phyloP scores from a whole-genome alignment of 106 monocot genomes.

The Apostasia ramifera region DNA sequence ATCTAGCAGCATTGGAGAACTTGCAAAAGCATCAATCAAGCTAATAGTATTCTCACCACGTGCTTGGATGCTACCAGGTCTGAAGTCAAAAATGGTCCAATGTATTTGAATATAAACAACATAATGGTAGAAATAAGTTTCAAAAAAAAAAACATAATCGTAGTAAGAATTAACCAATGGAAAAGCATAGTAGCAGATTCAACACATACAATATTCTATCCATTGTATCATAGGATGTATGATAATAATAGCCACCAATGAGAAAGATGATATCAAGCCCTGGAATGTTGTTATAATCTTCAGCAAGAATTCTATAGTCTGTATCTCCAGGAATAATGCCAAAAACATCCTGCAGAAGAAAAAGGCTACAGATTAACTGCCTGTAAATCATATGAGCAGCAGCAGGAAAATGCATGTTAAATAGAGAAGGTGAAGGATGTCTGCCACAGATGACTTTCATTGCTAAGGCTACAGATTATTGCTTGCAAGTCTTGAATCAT shows the following conservation, averaged over 20 bases:
- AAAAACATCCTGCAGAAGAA: slow-evolving; percentile 74
- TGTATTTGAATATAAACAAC: not conserved
- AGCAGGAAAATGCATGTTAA: not conserved
- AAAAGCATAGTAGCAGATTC: slow-evolving; percentile 12
- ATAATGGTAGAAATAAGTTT: not conserved
- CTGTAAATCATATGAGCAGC: not conserved
- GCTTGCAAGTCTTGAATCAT: too few species aligned
- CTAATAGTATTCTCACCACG: slow-evolving; percentile 84
- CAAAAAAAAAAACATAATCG: not conserved
- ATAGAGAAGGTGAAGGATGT: not conserved
- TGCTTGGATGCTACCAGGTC: slow-evolving; percentile 99
- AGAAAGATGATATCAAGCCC: slow-evolving; percentile 99
- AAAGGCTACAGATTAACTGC: not conserved
- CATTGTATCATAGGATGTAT: slow-evolving; percentile 87
- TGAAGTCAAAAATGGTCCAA: slow-evolving; percentile 18
- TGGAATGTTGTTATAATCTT: slow-evolving; percentile 87
- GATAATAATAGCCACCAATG: slow-evolving; percentile 97
- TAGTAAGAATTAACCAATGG: slow-evolving; percentile 3
- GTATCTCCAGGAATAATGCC: slow-evolving; percentile 97
- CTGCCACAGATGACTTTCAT: too few species aligned
- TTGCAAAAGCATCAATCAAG: slow-evolving; percentile 71
- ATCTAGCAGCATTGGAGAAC: slow-evolving; percentile 46
- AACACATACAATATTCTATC: slow-evolving; percentile 86
- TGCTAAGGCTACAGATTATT: too few species aligned
- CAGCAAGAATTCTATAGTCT: slow-evolving; percentile 93